phyloP scores from a whole-genome alignment of 208 protist species.

The Naegleria lovaniensis region DNA sequence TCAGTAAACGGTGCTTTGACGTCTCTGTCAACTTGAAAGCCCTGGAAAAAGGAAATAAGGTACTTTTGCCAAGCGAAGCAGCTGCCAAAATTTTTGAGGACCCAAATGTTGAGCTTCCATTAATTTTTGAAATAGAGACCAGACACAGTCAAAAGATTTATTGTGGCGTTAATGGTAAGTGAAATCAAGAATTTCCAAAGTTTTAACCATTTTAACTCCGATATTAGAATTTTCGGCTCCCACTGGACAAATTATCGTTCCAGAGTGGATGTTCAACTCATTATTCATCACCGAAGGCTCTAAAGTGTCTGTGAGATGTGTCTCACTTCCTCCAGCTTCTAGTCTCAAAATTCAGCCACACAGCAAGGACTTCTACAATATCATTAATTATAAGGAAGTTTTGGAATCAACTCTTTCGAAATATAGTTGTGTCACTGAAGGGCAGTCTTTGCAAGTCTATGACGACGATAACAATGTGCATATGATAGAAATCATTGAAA shows the following conservation, averaged over 20 bases:
- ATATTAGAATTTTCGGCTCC: not conserved
- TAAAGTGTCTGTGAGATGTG: not conserved
- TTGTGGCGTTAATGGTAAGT: constrained; percentile 6
- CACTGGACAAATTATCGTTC: not conserved
- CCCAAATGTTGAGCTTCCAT: not conserved
- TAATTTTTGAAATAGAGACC: not conserved
- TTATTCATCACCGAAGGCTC: not conserved
- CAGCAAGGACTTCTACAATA: not conserved
- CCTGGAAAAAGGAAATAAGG: not conserved
- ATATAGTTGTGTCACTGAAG: constrained; percentile 12
- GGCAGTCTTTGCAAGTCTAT: not conserved
- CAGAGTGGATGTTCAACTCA: not conserved
- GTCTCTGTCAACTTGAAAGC: not conserved
- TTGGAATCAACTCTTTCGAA: not conserved
- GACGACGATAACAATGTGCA: not conserved
- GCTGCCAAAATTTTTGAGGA: not conserved
- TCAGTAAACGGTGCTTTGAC: not conserved
- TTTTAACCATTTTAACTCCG: not conserved
- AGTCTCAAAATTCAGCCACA: constrained; percentile 13
- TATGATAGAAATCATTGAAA: not conserved
- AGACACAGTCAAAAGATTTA: not conserved
- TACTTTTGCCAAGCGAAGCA: not conserved
- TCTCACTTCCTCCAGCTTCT: not conserved
- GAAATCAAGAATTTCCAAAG: too few species aligned
- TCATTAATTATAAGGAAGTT: not conserved